phyloP scores from a whole-genome alignment of 768 basidiomycete genomes.

The Stropharia rugosoannulata region DNA sequence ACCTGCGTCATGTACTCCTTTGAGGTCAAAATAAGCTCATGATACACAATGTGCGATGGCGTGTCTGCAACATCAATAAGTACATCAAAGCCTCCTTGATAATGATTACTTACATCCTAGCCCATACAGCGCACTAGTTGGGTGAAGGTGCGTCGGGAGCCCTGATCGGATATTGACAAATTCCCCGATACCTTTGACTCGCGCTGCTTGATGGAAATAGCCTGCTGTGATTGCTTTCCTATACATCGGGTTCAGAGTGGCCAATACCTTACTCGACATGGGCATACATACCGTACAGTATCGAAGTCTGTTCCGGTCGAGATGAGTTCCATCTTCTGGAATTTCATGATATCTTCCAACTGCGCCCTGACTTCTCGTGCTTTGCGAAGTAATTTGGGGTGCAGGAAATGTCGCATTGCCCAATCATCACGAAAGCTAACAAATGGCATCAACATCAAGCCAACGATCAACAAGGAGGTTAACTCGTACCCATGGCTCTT shows the following conservation, averaged over 20 bases:
- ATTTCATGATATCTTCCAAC: constrained; percentile 98
- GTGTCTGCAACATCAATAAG: constrained; percentile 57
- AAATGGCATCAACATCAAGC: constrained; percentile 7
- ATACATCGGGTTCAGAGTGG: constrained; percentile 2
- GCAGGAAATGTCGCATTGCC: constrained; percentile 93
- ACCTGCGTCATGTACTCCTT: constrained; percentile 99
- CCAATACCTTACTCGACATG: constrained; percentile 1
- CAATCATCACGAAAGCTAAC: constrained; percentile 89
- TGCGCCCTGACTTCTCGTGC: constrained; percentile 93
- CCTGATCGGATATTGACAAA: constrained; percentile 97
- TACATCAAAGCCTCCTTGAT: not conserved
- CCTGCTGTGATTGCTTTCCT: constrained; percentile 98
- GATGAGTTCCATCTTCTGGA: constrained; percentile 93
- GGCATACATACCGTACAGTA: constrained; percentile 53
- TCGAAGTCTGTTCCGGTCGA: constrained; percentile 97
- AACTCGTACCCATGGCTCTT: constrained; percentile 82
- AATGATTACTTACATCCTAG: constrained; percentile 73
- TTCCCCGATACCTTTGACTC: constrained; percentile 98
- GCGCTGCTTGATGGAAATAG: constrained; percentile 98
- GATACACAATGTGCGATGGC: constrained; percentile 95
- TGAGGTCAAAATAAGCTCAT: constrained; percentile 92
- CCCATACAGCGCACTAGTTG: constrained; percentile 94
- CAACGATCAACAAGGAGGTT: not conserved
- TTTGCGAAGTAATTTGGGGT: constrained; percentile 94
- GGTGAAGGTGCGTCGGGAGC: constrained; percentile 93